These are phyloP conservation scores for Camillea tinctor DNA, from an alignment of 2,329 filamentous ascomycete species.

Conservation along the genomic window DNA sequence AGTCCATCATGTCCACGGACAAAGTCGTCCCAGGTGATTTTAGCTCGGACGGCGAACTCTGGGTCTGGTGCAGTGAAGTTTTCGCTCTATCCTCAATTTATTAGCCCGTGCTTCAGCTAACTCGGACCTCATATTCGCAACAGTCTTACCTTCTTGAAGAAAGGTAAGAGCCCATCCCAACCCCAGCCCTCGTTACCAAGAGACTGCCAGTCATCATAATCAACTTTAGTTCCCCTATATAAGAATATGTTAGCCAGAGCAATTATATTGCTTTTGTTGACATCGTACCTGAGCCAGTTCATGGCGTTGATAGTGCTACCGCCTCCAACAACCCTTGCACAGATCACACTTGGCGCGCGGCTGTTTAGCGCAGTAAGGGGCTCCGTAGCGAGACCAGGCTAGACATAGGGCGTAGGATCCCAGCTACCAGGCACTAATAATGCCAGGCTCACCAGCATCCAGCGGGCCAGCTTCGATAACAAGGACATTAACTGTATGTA, in stretches of 20 bases:
- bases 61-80: slow-evolving; percentile 29
- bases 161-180: slow-evolving; percentile 40
- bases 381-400: slow-evolving; percentile 2
- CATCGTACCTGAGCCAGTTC: slow-evolving; percentile 10
- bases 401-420: slow-evolving; percentile 12
- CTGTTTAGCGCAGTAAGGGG: slow-evolving; percentile 24
- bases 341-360: slow-evolving; percentile 18
- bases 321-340: slow-evolving; percentile 35
- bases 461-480: slow-evolving; percentile 19
- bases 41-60: slow-evolving; percentile 22
- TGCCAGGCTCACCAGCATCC: slow-evolving; percentile 9
- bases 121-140: neutral
- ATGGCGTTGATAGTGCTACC: slow-evolving; percentile 38
- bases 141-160: slow-evolving; percentile 38
- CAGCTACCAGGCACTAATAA: slow-evolving; percentile 14
- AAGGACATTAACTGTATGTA: slow-evolving; percentile 9
- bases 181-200: slow-evolving; percentile 34
- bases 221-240: slow-evolving; percentile 30
- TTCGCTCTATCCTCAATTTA: slow-evolving; percentile 24
- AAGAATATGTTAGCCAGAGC: slow-evolving; percentile 17
- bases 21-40: slow-evolving; percentile 30
- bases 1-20: slow-evolving; percentile 31
- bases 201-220: slow-evolving; percentile 36
- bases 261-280: no score
- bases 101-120: slow-evolving; percentile 8